phyloP scores from a whole-genome alignment of 1,284 basidiomycete species.

The Rhodotorula sp. region DNA sequence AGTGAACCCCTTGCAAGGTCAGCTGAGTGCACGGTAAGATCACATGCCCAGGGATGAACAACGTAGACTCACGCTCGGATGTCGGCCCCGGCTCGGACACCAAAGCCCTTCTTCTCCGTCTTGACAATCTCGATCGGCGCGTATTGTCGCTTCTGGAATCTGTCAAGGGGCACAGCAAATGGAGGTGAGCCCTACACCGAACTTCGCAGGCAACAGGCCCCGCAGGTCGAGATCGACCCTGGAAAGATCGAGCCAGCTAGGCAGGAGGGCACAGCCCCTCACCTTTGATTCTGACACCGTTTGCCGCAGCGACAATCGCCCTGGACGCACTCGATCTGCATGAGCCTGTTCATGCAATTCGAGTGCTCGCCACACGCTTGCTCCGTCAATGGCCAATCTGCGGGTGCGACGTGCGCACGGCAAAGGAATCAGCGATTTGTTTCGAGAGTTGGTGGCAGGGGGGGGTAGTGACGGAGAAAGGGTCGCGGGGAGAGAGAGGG shows the following conservation, averaged over 20 bases:
- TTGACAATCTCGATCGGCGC: constrained; percentile 84
- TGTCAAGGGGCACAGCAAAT: constrained; percentile 46
- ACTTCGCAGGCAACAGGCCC: constrained; percentile 6
- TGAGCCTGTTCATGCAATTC: constrained; percentile 95
- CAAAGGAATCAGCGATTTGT: not conserved
- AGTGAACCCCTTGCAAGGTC: not conserved
- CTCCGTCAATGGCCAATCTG: constrained; percentile 58
- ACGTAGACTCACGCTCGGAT: constrained; percentile 66
- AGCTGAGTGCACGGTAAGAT: not conserved
- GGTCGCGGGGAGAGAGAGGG: constrained; percentile 9
- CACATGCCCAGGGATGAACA: not conserved
- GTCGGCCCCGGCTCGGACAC: constrained; percentile 72
- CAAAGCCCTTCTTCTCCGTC: constrained; percentile 95
- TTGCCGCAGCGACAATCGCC: constrained; percentile 81
- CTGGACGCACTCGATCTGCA: constrained; percentile 90
- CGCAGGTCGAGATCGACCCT: not conserved
- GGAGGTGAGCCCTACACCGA: no score
- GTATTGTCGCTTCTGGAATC: constrained; percentile 84
- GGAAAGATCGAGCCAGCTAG: not conserved
- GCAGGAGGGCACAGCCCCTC: constrained; percentile 43
- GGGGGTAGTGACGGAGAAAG: not conserved
- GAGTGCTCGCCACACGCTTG: constrained; percentile 82
- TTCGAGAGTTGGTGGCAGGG: no score
- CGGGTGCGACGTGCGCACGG: not conserved
- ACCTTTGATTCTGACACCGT: constrained; percentile 93